These are phyloP conservation scores for Sophora flavescens DNA, from an alignment of 306 rosid genomes.

Conservation along the genomic window DNA sequence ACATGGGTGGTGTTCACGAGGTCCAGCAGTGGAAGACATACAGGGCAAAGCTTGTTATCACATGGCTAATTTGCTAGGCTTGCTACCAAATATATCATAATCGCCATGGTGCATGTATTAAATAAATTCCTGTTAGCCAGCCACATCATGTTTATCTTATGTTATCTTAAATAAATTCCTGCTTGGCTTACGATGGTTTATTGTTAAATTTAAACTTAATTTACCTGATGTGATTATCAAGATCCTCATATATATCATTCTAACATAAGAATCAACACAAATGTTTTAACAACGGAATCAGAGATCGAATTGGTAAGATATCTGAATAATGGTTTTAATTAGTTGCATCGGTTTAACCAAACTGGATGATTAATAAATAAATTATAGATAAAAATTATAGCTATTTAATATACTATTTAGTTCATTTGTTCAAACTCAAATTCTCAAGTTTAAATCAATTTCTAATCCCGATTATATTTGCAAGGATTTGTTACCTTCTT, in stretches of 20 bases:
- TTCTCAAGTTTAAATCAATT: too few species aligned
- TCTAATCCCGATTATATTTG: too few species aligned
- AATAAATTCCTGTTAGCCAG: conserved; percentile 40
- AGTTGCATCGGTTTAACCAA: too few species aligned
- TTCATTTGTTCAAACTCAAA: too few species aligned
- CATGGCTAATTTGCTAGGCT: conserved; percentile 43
- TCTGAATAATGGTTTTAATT: too few species aligned
- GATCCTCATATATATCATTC: neutral
- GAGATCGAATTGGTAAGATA: too few species aligned
- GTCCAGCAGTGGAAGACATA: conserved; percentile 26
- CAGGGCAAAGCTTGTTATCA: conserved; percentile 7
- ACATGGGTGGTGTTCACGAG: neutral
- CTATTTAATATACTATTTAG: too few species aligned
- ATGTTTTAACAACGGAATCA: too few species aligned
- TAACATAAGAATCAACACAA: neutral
- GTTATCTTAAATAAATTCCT: conserved; percentile 2
- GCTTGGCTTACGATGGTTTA: neutral
- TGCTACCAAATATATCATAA: neutral
- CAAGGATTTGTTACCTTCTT: too few species aligned
- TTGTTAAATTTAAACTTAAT: neutral
- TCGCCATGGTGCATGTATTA: conserved; percentile 28
- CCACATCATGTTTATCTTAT: neutral
- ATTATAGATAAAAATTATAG: too few species aligned
- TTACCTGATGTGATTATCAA: neutral
- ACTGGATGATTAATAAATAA: too few species aligned